Base-by-base conservation (phyloP, 345 rosid species). In the Eucalyptus shirleyi region DNA sequence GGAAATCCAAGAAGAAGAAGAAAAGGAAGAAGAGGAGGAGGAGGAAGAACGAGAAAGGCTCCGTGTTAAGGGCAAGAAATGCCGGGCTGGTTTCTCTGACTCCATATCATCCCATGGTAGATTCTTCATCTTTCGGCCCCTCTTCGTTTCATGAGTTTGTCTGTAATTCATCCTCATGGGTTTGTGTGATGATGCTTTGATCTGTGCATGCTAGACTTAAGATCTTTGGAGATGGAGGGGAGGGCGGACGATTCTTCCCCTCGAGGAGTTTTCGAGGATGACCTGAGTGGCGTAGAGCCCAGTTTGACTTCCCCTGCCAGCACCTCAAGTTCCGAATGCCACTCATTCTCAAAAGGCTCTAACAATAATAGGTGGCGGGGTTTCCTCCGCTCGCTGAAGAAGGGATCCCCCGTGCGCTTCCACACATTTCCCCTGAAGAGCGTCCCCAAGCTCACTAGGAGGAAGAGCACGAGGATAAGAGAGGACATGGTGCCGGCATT, bases 361-460 rank as follows among this genome's bases (percentile, higher is more conserved):
- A 50, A 67, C 21, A 88, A 88, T 17, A 88, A 88, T 14, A n/a
- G 45, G 12, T 94, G 96, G 98, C 91, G 93, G 14, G 94, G 96
- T 50, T 94, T 97, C 91, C 89, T 94, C 89, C 92, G 94, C 34
- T 89, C 92, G 47, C 90, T 95, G 89, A 98, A 94, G 90, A 96
- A 93, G 90, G 96, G 97, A 89, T 91, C 95, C 26, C 90, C 93
- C 12, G 92, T 91, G 67, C 91, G 92, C 87, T 93, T 95, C 50
- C 95, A 95, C 69, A 92, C 94, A 18, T 89, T 94, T 47, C 90
- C 96, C 51, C 92, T 93, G 50, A 87, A 92, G 88, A 91, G 88
- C 34, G 95, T 92, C 32, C 95, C 98, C 2, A 97, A 93, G 92
- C 95, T 95, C 65, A 94, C 97, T 14, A 93, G 96, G 92, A 94